phyloP scores from a whole-genome alignment of 2,329 filamentous ascomycete species.

The Balansia obtecta region DNA sequence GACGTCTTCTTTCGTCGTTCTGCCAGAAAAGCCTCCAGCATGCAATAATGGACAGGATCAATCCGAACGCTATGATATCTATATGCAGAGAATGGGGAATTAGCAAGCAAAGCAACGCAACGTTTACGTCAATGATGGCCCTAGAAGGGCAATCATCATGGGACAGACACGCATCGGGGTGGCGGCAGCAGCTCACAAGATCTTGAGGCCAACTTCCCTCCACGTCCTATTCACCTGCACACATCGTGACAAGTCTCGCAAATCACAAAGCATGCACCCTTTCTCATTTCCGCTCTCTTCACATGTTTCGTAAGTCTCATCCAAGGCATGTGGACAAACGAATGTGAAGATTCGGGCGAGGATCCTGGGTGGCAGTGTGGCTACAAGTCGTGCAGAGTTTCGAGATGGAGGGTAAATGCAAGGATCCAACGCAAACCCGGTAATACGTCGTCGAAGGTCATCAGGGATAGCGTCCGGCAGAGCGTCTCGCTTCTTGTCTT shows the following conservation, averaged over 20 bases:
- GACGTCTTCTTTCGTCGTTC: slow-evolving; percentile 66
- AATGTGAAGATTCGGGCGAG: slow-evolving; percentile 66
- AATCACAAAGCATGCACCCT: slow-evolving; percentile 86
- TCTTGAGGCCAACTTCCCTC: slow-evolving; percentile 38
- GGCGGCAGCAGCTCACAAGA: slow-evolving; percentile 48
- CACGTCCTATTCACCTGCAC: slow-evolving; percentile 63
- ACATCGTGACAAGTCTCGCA: slow-evolving; percentile 76
- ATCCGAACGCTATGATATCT: slow-evolving; percentile 87
- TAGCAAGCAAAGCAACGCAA: neutral
- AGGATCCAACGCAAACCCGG: slow-evolving; percentile 11
- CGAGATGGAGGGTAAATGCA: slow-evolving; percentile 24
- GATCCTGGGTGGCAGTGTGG: slow-evolving; percentile 52
- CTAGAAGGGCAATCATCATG: too few relatives aligned
- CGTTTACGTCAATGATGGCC: neutral
- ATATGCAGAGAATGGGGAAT: neutral
- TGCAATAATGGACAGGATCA: slow-evolving; percentile 89
- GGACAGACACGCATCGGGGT: neutral
- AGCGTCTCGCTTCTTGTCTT: slow-evolving; percentile 23
- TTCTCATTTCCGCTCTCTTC: slow-evolving; percentile 69
- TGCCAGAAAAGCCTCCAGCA: slow-evolving; percentile 68
- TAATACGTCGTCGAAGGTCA: slow-evolving; percentile 18
- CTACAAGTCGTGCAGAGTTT: slow-evolving; percentile 30
- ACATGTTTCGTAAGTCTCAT: slow-evolving; percentile 68
- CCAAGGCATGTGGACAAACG: slow-evolving; percentile 71
- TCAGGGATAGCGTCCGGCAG: slow-evolving; percentile 13